Base-by-base conservation (phyloP, 352 stramenopile genomes). In the Phytophthora boehmeriae region DNA sequence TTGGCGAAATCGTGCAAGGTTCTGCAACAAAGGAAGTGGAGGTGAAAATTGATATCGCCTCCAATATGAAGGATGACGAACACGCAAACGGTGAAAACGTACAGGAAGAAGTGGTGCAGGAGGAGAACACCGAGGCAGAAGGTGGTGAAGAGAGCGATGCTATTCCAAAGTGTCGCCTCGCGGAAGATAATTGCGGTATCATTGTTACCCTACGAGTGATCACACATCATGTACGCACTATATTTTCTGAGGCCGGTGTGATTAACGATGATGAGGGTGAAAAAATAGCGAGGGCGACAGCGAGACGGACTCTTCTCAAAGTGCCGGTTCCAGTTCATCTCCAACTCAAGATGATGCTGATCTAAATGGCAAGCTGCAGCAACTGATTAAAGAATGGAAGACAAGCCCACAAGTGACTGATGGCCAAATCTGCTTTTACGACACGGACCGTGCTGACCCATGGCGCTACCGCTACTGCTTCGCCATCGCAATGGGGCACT, bases 381-480 rank as follows among this genome's bases (percentile, higher is more conserved):
- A 64, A 42, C 25, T 56, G 30, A 46, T 73, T 38, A 23, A 68
- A 9, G 54, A 59, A 17, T 62, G 54, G 59, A 22, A 62, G 35
- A 68, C 47, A 9, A 66, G 65, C n/a, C 70, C 80, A 6, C 83
- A 89, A 25, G 69, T 89, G 27, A 54, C 70, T 8, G 84, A 93
- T 35, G 84, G 84, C 16, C 54, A 78, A 48, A 58, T 91, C 27
- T 93, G 84, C 57, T 89, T 93, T 28, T 90, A 73, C 53, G 85
- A 93, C 57, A 64, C 66, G 2, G 74, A 89, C 20, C 67, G 82
- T 30, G 53, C 59, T n/a, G 66, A 81, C 16, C 75, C 81, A n/a
- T 86, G 72, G 47, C 73, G 80, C 45, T 68, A 77, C 13, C 68
- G 68, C 49, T 91, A 90, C 52, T 93, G 83, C 57, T 93, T 91